phyloP scores from a whole-genome alignment of 208 protist genomes.

The Angomonas ambiguus region DNA sequence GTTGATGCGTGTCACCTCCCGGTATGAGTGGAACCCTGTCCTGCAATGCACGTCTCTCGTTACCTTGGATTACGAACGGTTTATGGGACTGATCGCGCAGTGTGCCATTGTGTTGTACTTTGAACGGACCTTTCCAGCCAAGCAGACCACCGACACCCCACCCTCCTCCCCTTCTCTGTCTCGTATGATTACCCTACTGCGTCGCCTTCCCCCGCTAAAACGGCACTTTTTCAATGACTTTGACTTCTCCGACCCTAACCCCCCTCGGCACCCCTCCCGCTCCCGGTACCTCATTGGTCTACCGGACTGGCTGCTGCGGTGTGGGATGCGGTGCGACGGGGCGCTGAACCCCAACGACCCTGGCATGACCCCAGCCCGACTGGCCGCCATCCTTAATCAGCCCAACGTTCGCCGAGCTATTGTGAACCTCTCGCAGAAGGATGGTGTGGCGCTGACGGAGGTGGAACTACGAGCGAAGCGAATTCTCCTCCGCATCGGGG shows the following conservation, averaged over 20 bases:
- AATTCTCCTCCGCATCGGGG: constrained; percentile 75
- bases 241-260: not conserved
- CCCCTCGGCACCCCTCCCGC: constrained; percentile 16
- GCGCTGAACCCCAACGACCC: constrained; percentile 25
- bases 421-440: constrained; percentile 31
- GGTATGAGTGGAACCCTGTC: constrained; percentile 25
- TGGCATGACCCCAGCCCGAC: constrained; percentile 46
- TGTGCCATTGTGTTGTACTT: constrained; percentile 35
- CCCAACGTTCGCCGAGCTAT: constrained; percentile 50
- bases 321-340: constrained; percentile 44
- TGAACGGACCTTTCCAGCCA: constrained; percentile 14
- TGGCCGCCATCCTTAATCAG: constrained; percentile 47
- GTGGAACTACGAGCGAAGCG: constrained; percentile 41
- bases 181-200: not conserved
- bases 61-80: constrained; percentile 66
- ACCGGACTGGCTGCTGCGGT: constrained; percentile 39
- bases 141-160: not conserved
- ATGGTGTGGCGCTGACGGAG: constrained; percentile 25
- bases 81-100: constrained; percentile 47
- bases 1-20: constrained; percentile 21
- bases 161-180: not conserved
- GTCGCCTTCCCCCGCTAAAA: not conserved
- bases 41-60: constrained; percentile 40
- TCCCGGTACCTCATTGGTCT: constrained; percentile 20
- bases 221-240: not conserved